Base-by-base conservation (phyloP, 257 asterid genomes). In the Fraxinus americana region DNA sequence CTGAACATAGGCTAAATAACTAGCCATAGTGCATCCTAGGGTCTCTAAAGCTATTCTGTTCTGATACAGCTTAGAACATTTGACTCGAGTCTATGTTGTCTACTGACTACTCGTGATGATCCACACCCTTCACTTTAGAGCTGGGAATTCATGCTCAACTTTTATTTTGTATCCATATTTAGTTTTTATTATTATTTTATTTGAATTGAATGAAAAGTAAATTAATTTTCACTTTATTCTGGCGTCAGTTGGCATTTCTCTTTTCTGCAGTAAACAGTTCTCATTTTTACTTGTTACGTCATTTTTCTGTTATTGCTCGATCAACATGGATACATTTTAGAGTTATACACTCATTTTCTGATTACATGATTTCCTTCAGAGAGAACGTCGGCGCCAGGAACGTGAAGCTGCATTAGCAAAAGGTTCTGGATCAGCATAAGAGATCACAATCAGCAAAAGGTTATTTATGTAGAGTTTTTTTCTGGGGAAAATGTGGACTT, bases 341-440 rank as follows among this genome's bases (percentile, higher is more conserved):
- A 70, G n/a, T n/a, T 61, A 36, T 38, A 3, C 32, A 71, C 73
- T 70, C 67, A 74, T 77, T 78, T 72, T 27, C 23, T 81, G 57
- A 74, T 77, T 25, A 59, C 82, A 74, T 78, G 72, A 50, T 79
- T 76, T 84, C 19, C 79, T 5, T 66, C 90, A 92, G 97, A 89
- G 98, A 78, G 96, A 89, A 73, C 87, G 77, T 74, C 79, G 89
- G 71, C 86, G 80, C 54, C 85, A 59, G 78, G 92, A 94, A 86
- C 92, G 81, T 73, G 97, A 92, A 81, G 88, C 94, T 79, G 87
- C 84, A 52, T 70, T 83, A 61, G 32, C 81, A 30, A 83, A 77
- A 73, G 82, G 74, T 82, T 86, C 82, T 34, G 78, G 84, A 75
- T 84, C 85, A 66, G 61, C 89, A 30, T 83, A 50, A 86, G 67